Evolutionary conservation across 352 stramenopile genomes (phyloP).

Genomic region (Phytophthora uliginosa): DNA sequence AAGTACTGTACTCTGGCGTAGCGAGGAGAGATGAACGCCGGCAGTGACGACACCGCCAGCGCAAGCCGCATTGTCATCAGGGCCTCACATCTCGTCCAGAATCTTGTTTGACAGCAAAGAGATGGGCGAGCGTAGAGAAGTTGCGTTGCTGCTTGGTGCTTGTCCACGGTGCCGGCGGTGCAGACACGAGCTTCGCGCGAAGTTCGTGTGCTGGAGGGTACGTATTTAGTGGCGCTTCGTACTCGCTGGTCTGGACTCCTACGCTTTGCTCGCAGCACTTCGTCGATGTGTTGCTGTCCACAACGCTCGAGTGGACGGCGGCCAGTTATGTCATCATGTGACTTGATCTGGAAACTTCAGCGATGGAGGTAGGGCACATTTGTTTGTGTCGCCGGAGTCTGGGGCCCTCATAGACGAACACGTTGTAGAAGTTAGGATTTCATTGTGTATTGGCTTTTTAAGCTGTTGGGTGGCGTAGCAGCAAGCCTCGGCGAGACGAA

Average conservation of each 20-base stretch:
- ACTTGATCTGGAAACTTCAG: no score
- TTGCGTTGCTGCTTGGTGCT: background rate
- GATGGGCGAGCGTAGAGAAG: conserved; percentile 2
- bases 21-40: background rate
- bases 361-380: no score
- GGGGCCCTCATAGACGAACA: no score
- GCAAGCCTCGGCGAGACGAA: no score
- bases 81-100: background rate
- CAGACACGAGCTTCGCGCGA: background rate
- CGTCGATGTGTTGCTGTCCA: no score
- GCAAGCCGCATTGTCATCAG: background rate
- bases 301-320: no score
- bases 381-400: no score
- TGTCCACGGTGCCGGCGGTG: conserved; percentile 3
- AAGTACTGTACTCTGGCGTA: background rate
- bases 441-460: no score
- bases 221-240: background rate
- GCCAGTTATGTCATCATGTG: no score
- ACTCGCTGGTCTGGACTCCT: background rate
- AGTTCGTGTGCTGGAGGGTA: background rate
- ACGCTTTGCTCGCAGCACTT: no score
- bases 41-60: conserved; percentile 1
- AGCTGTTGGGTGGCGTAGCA: no score
- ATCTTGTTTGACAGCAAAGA: conserved; percentile 14
- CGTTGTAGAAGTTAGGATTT: no score